Conservation (phyloP, 2,329 filamentous ascomycete genomes). For the Sporothrix brasiliensis region DNA sequence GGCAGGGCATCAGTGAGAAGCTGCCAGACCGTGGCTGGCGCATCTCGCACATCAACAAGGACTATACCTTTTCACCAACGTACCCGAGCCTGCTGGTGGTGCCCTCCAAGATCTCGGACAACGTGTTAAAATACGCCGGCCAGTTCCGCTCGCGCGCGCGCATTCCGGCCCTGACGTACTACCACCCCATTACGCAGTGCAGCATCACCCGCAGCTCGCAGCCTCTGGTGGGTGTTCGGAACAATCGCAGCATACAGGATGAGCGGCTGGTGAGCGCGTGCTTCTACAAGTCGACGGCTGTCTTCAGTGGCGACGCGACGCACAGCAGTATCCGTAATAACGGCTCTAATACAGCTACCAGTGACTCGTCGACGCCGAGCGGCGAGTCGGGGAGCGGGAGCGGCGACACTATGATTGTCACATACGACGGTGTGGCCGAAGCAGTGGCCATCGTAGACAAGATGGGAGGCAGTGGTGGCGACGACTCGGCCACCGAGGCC, state of each 20-base stretch:
- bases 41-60: conserved; percentile 83
- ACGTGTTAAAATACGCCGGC: conserved; percentile 89
- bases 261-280: conserved; percentile 92
- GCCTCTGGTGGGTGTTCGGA: conserved; percentile 80
- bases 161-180: conserved; percentile 87
- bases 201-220: conserved; percentile 95
- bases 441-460: conserved; percentile 47
- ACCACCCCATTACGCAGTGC: conserved; percentile 96
- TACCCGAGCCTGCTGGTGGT: conserved; percentile 87
- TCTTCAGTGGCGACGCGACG: conserved; percentile 41
- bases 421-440: conserved; percentile 26
- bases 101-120: conserved; percentile 90
- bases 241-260: conserved; percentile 91
- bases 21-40: conserved; percentile 81
- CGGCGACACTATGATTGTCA: conserved; percentile 21
- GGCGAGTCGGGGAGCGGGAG: background rate
- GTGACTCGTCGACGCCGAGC: conserved; percentile 31
- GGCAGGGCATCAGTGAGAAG: conserved; percentile 85
- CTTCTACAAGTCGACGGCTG: conserved; percentile 69
- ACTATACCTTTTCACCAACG: conserved; percentile 89
- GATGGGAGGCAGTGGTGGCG: conserved; percentile 54
- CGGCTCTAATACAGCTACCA: background rate
- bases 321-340: conserved; percentile 34
- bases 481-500: conserved; percentile 42
- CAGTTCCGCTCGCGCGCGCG: conserved; percentile 85